phyloP scores from a whole-genome alignment of 257 asterid species.

The Eucommia ulmoides region DNA sequence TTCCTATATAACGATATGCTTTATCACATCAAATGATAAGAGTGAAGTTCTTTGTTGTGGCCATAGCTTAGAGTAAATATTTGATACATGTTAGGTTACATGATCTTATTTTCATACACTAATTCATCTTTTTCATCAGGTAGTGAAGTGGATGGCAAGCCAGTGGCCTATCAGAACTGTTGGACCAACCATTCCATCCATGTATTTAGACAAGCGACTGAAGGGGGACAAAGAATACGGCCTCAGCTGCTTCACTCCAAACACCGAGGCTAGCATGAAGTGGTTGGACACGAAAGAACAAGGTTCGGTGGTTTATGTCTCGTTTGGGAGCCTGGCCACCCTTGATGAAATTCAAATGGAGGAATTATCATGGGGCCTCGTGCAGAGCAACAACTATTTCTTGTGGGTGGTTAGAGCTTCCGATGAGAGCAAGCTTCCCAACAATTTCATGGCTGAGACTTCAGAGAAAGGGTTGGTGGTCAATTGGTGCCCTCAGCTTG shows the following conservation, averaged over 20 bases:
- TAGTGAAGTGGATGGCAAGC: not conserved
- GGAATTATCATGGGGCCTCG: not conserved
- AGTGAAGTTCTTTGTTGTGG: too few relatives aligned
- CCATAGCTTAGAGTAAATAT: too few relatives aligned
- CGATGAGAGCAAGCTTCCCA: not conserved
- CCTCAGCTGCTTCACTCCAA: not conserved
- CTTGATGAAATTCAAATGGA: not conserved
- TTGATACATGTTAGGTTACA: too few relatives aligned
- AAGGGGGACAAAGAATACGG: not conserved
- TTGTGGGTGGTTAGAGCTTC: constrained; percentile 1
- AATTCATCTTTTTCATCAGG: too few relatives aligned
- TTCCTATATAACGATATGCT: too few relatives aligned
- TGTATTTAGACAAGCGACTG: not conserved
- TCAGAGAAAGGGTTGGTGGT: not conserved
- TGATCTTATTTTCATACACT: too few relatives aligned
- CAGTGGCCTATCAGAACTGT: not conserved
- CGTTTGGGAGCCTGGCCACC: not conserved
- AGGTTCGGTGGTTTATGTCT: not conserved
- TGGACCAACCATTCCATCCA: not conserved
- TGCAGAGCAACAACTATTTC: not conserved
- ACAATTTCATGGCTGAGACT: not conserved
- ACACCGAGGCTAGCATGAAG: not conserved
- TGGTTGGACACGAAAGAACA: not conserved
- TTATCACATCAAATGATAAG: too few relatives aligned
- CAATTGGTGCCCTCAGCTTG: not conserved